Base-by-base conservation (phyloP, 352 stramenopile genomes). In the Globisporangium radiosum region DNA sequence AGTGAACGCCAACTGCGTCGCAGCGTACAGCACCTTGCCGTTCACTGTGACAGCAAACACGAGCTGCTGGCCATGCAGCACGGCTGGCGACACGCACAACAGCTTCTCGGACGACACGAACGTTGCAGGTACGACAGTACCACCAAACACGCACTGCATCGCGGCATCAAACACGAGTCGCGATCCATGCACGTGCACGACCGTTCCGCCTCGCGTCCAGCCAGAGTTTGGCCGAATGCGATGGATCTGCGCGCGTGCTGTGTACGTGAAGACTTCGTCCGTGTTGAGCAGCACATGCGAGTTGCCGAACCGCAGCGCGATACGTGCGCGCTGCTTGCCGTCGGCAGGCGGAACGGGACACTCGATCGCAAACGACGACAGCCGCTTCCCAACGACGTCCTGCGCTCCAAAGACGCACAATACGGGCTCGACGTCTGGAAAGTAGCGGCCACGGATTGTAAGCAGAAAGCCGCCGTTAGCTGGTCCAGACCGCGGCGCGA, bases 141-240 rank as follows among this genome's bases (percentile, higher is more conserved):
- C 56, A 5, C 72, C 74, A 44, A 84, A 81, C 8, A 75, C 37
- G 50, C 74, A 84, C 15, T 75, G 50, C 4, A 72, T 52, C 4
- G 40, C 50, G 13, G 60, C 8, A 1, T 54, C 68, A 52, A 64
- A 73, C 0, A 10, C 7, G 42, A 81, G 70, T 47, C 40, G 53
- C 7, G 59, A 69, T 15, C 66, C 74, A 54, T 70, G 45, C 1
- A 81, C 65, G 10, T 54, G 37, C 59, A 84, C 59, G 3, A 17
- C 11, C 6, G 67, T 73, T 15, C 68, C 68, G 8, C 74, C 70
- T 15, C 64, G 63, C 54, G 60, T 69, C 72, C 74, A 84, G 14
- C 74, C 74, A 0, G 67, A 60, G 5, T 45, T 10, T 7, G 74
- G 74, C 4, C 58, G 55, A 43, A 77, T 73, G 15, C 55, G 44